Evolutionary conservation across 169 alveolate species (phyloP).

Genomic region (Plasmodium chabaudi): DNA sequence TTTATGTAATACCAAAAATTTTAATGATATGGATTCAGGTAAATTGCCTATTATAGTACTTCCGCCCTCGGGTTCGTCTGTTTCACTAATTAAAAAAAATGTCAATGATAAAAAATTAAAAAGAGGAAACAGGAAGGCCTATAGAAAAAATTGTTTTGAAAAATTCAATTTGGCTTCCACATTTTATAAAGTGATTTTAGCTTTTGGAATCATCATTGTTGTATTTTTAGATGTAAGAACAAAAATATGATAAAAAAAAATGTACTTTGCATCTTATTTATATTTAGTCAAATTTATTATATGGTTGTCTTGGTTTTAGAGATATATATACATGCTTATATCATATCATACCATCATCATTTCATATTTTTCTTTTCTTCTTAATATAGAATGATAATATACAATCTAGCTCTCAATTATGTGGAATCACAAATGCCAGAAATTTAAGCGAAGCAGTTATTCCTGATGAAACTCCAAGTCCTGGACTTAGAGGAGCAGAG

Average conservation of each 20-base stretch:
- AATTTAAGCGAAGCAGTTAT: too few relatives aligned
- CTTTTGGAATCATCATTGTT: slow-evolving; percentile 19
- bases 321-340: not conserved
- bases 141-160: not conserved
- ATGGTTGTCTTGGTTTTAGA: not conserved
- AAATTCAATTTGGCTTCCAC: slow-evolving; percentile 14
- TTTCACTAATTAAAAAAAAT: not conserved
- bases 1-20: too few relatives aligned
- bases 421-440: too few relatives aligned
- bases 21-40: too few relatives aligned
- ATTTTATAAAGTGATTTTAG: slow-evolving; percentile 9
- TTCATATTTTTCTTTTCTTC: too few relatives aligned
- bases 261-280: not conserved
- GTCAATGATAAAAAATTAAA: not conserved
- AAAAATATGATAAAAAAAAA: not conserved
- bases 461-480: too few relatives aligned
- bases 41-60: not conserved
- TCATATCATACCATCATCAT: too few relatives aligned
- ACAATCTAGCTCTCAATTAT: too few relatives aligned
- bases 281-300: not conserved
- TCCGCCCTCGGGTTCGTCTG: slow-evolving; percentile 1
- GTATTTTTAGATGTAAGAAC: slow-evolving; percentile 14
- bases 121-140: not conserved
- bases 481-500: too few relatives aligned
- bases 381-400: too few relatives aligned